These are phyloP conservation scores for Sicyos baderoa DNA, from an alignment of 306 rosid genomes.

Conservation along the genomic window DNA sequence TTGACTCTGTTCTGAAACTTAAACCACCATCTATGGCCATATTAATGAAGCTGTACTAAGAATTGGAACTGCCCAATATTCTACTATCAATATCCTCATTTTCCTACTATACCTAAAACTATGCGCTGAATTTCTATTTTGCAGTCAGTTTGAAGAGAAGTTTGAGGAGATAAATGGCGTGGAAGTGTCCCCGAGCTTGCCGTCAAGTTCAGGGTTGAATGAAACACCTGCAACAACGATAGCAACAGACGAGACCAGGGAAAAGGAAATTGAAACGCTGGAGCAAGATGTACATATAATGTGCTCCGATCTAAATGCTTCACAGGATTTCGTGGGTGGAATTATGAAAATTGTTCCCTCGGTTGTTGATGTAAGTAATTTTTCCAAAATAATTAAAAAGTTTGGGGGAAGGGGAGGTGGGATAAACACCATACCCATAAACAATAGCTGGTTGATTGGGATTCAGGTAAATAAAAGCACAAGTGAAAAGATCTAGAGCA, in stretches of 20 bases:
- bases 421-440: background rate
- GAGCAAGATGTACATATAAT: conserved; percentile 45
- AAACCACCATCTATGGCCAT: conserved; percentile 22
- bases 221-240: conserved; percentile 34
- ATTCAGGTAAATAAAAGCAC: too few species aligned
- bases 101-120: conserved; percentile 8
- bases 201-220: conserved; percentile 47
- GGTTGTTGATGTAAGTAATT: conserved; percentile 71
- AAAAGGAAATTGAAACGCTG: conserved; percentile 40
- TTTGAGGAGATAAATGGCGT: conserved; percentile 78
- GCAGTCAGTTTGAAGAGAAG: conserved; percentile 93
- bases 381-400: conserved; percentile 1
- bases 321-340: conserved; percentile 75
- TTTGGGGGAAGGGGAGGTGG: background rate
- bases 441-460: background rate
- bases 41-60: conserved; percentile 18
- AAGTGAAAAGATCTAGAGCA: background rate
- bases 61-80: conserved; percentile 20
- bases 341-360: conserved; percentile 98
- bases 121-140: background rate
- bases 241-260: conserved; percentile 37
- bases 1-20: background rate
- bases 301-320: conserved; percentile 41
- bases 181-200: conserved; percentile 47
- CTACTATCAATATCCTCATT: background rate